Percentiles rank a stretch among this genome's conserved stretches.
Conservation (phyloP, 2,329 filamentous ascomycete genomes). For the Fusarium sp. region DNA sequence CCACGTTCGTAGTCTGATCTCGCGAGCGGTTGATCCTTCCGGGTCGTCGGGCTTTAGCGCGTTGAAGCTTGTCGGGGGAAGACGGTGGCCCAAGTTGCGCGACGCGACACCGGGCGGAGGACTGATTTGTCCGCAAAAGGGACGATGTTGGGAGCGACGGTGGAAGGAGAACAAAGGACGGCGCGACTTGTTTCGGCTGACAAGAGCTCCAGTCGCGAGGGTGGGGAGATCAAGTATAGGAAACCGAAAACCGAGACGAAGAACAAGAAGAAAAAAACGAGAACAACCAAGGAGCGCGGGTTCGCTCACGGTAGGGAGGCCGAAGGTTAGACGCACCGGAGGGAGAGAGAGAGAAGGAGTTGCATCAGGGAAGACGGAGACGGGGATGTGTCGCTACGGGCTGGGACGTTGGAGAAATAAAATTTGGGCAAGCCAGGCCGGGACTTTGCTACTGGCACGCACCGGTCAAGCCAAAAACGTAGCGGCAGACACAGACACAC, state of each 20-base stretch:
- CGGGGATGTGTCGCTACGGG: constrained; percentile 27
- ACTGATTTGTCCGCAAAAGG: constrained; percentile 33
- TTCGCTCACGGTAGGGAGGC: constrained; percentile 8
- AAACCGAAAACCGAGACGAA: constrained; percentile 25
- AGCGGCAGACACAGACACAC: not conserved
- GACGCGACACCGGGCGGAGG: constrained; percentile 39
- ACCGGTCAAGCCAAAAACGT: constrained; percentile 7
- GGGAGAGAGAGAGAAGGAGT: constrained; percentile 33
- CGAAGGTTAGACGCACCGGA: constrained; percentile 37
- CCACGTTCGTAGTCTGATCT: constrained; percentile 34
- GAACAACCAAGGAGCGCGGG: constrained; percentile 28
- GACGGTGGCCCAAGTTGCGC: constrained; percentile 29
- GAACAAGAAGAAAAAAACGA: constrained; percentile 15
- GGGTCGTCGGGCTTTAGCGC: constrained; percentile 34
- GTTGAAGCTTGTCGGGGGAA: constrained; percentile 34
- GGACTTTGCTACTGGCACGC: not conserved
- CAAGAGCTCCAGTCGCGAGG: constrained; percentile 1
- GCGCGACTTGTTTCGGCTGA: constrained; percentile 4
- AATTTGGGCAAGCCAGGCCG: constrained; percentile 38
- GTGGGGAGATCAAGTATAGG: constrained; percentile 19
- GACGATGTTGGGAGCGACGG: constrained; percentile 21
- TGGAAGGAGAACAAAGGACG: constrained; percentile 28
- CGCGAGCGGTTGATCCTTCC: constrained; percentile 16
- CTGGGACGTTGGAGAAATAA: constrained; percentile 46
- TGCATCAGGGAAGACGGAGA: constrained; percentile 41